Evolutionary conservation across 768 basidiomycete genomes (phyloP).

Genomic region (Erythrobasidium yunnanense): DNA sequence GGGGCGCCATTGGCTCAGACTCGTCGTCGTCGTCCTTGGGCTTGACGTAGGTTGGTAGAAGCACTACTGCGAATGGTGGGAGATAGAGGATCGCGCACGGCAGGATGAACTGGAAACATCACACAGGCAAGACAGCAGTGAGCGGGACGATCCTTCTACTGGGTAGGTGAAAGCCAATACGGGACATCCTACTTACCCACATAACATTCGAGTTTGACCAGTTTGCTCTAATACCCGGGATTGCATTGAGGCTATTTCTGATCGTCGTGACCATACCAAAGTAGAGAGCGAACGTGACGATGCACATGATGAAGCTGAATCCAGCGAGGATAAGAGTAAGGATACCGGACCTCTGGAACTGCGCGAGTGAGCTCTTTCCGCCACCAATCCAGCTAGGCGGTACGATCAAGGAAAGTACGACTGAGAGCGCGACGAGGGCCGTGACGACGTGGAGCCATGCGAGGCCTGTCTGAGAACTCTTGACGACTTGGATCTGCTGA

Average conservation of each 20-base stretch:
- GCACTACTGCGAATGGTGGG: conserved; percentile 4
- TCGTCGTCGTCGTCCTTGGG: background rate
- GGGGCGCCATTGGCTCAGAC: background rate
- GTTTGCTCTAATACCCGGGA: background rate
- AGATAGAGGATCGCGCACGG: conserved; percentile 25
- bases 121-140: background rate
- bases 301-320: background rate
- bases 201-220: conserved; percentile 5
- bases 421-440: background rate
- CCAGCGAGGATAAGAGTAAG: conserved; percentile 1
- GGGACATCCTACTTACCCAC: conserved; percentile 3
- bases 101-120: conserved; percentile 6
- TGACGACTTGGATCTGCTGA: background rate
- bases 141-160: background rate
- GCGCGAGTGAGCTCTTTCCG: background rate
- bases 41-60: conserved; percentile 13
- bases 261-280: background rate
- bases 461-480: background rate
- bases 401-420: background rate
- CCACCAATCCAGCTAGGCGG: conserved; percentile 5
- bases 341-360: conserved; percentile 13
- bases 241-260: background rate
- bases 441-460: background rate
- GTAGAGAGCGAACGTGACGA: background rate
- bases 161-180: background rate